These are phyloP conservation scores for Aspergillus coremiiformis DNA, from an alignment of 495 filamentous ascomycete species.

Conservation along the genomic window DNA sequence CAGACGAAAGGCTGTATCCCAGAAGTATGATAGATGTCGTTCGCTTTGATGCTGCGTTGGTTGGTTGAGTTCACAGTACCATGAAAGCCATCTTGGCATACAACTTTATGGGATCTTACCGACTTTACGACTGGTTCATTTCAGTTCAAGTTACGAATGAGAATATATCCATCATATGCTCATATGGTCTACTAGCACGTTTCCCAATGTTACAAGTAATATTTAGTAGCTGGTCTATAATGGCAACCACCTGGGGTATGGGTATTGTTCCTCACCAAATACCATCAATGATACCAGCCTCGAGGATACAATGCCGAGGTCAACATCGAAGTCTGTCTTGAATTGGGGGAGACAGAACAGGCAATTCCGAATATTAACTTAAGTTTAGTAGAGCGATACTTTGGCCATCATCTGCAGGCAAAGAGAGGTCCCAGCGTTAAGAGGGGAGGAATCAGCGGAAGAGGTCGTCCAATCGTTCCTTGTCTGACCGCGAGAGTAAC, in stretches of 20 bases:
- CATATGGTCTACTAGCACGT: not conserved
- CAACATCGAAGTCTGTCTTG: not conserved
- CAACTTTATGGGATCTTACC: not conserved
- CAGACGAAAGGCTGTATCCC: no score
- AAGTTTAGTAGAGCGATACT: not conserved
- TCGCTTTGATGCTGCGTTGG: not conserved
- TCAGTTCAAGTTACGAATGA: not conserved
- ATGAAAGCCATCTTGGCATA: not conserved
- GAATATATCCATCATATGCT: not conserved
- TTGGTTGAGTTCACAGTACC: not conserved
- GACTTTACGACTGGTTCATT: not conserved
- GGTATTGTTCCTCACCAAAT: not conserved
- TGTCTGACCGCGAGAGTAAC: slow-evolving; percentile 1
- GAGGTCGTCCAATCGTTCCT: not conserved
- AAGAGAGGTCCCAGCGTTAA: slow-evolving; percentile 2
- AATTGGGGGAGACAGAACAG: slow-evolving; percentile 8
- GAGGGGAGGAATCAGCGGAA: not conserved
- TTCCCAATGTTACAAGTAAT: not conserved
- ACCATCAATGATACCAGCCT: not conserved
- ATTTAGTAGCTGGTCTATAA: not conserved
- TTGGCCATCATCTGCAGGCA: not conserved
- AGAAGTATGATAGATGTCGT: not conserved
- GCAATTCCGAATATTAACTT: slow-evolving; percentile 6
- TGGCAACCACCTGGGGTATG: not conserved
- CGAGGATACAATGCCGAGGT: not conserved